Evolutionary conservation across 2,329 filamentous ascomycete species (phyloP).

Genomic region (Lithohypha guttulata): DNA sequence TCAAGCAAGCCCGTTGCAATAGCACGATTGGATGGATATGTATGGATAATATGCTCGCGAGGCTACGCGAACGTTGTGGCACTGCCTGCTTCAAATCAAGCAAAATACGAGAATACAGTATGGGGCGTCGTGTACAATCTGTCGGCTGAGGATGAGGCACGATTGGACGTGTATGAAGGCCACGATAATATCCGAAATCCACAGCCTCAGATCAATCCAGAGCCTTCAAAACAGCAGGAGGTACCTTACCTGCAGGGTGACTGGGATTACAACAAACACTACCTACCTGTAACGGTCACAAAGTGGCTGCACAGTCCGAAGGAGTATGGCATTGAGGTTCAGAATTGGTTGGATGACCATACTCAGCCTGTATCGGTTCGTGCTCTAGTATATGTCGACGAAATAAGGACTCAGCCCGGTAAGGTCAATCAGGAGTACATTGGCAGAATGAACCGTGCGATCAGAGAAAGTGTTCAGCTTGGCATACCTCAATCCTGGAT

Average conservation of each 20-base stretch:
- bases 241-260: constrained; percentile 13
- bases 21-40: constrained; percentile 29
- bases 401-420: constrained; percentile 26
- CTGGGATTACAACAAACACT: constrained; percentile 23
- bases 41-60: constrained; percentile 32
- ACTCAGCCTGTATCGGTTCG: constrained; percentile 14
- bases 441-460: constrained; percentile 33
- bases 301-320: constrained; percentile 16
- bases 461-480: constrained; percentile 28
- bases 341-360: constrained; percentile 3
- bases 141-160: constrained; percentile 27
- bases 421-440: constrained; percentile 31
- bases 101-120: constrained; percentile 22
- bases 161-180: constrained; percentile 28
- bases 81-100: constrained; percentile 9
- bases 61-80: constrained; percentile 35
- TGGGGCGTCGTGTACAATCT: constrained; percentile 34
- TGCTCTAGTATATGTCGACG: constrained; percentile 34
- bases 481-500: constrained; percentile 26
- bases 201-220: constrained; percentile 12
- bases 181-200: constrained; percentile 17
- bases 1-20: constrained; percentile 30
- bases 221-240: constrained; percentile 14
- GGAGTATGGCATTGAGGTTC: constrained; percentile 13
- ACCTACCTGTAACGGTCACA: constrained; percentile 17